Conservation (phyloP, 2,329 filamentous ascomycete species). For the Aspergillus fischeri region DNA sequence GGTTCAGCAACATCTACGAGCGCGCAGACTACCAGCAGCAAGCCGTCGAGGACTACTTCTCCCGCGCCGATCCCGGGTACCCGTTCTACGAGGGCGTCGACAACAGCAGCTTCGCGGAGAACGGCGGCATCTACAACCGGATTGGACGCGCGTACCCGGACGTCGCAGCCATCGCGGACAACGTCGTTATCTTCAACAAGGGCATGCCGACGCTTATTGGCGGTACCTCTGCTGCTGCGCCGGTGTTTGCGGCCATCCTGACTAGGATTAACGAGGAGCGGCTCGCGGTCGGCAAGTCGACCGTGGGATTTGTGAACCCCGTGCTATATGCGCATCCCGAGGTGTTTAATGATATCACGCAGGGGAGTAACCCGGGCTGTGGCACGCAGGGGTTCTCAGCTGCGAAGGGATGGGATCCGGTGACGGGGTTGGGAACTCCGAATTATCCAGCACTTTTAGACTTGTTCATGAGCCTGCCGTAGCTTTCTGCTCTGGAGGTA, state of each 20-base stretch:
- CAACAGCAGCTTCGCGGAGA: conserved; percentile 27
- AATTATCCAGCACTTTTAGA: conserved; percentile 30
- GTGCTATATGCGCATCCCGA: conserved; percentile 28
- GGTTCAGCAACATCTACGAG: conserved; percentile 41
- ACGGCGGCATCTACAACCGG: conserved; percentile 31
- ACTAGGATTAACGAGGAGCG: conserved; percentile 53
- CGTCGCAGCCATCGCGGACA: conserved; percentile 34
- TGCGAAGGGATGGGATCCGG: conserved; percentile 28
- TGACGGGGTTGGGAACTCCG: conserved; percentile 33
- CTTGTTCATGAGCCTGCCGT: conserved; percentile 23
- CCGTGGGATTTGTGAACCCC: conserved; percentile 54
- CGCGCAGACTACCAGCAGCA: conserved; percentile 36
- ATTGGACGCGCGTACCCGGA: conserved; percentile 35
- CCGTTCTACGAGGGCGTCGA: conserved; percentile 29
- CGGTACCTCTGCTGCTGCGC: conserved; percentile 46
- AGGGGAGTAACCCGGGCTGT: conserved; percentile 29
- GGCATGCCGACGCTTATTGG: conserved; percentile 21
- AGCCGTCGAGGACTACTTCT: conserved; percentile 36
- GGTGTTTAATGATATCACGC: conserved; percentile 30
- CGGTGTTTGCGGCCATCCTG: conserved; percentile 53
- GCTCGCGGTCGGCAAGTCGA: conserved; percentile 46
- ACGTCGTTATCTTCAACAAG: conserved; percentile 27
- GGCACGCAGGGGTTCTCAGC: conserved; percentile 26
- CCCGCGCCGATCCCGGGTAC: conserved; percentile 21
- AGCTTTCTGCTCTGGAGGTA: background rate